A percentile compares a stretch with the other conserved stretches of the same genome.
Conservation (phyloP, 1,284 basidiomycete genomes). For the Puccinia hordei region DNA sequence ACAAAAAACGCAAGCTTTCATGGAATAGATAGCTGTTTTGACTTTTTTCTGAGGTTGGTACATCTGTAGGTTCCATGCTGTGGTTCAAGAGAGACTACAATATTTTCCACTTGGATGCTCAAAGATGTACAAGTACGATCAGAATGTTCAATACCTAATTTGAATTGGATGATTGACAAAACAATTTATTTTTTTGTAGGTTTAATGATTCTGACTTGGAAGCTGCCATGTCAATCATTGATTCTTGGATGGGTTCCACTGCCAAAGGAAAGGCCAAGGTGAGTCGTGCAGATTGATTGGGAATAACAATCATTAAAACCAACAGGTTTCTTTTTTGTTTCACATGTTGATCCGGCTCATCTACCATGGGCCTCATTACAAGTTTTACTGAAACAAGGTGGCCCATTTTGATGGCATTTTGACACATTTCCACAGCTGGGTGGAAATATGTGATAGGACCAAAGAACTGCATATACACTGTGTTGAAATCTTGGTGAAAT, state of each 20-base stretch:
- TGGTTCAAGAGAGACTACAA: constrained; percentile 90
- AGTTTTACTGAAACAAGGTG: constrained; percentile 86
- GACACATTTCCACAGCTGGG: too few species aligned
- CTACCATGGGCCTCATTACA: constrained; percentile 92
- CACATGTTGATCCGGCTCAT: constrained; percentile 68
- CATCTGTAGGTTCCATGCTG: constrained; percentile 72
- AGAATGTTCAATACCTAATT: neutral
- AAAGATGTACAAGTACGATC: constrained; percentile 74
- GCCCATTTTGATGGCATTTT: too few species aligned
- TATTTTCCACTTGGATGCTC: constrained; percentile 94
- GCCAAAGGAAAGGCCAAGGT: constrained; percentile 86
- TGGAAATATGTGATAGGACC: too few species aligned
- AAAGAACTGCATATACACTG: too few species aligned
- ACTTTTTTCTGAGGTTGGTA: neutral
- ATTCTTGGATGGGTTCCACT: constrained; percentile 76
- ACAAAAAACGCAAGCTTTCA: too few species aligned
- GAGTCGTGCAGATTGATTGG: neutral
- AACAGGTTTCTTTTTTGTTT: neutral
- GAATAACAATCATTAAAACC: neutral
- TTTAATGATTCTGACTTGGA: constrained; percentile 97
- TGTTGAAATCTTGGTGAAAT: too few species aligned
- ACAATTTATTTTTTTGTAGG: neutral
- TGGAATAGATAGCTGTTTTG: too few species aligned
- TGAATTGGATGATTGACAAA: neutral
- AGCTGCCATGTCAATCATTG: constrained; percentile 87